These are phyloP conservation scores for Hanseniaspora uvarum DNA, from an alignment of 1,139 yeast genomes.

Conservation along the genomic window DNA sequence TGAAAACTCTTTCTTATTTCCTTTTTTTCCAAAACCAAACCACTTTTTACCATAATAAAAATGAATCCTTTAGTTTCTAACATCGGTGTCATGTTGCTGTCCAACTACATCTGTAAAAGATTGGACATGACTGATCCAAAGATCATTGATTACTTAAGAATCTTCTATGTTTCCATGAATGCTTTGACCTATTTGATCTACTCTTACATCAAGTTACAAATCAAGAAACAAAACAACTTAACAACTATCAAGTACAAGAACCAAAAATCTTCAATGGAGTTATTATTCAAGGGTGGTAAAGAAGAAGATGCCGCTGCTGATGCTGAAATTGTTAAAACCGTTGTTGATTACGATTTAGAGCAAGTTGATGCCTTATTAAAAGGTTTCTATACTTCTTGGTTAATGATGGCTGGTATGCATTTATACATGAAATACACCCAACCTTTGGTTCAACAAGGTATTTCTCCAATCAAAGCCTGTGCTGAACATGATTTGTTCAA, in stretches of 20 bases:
- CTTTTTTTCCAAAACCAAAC: background rate
- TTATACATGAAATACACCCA: conserved; percentile 94
- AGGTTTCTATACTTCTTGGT: conserved; percentile 76
- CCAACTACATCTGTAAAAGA: conserved; percentile 92
- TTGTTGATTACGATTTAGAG: conserved; percentile 84
- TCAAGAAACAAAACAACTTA: conserved; percentile 71
- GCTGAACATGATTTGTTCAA: conserved; percentile 84
- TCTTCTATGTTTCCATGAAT: conserved; percentile 60
- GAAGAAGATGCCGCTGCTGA: conserved; percentile 45
- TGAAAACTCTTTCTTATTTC: too few species aligned
- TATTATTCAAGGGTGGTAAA: conserved; percentile 48
- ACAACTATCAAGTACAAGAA: conserved; percentile 86
- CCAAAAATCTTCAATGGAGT: conserved; percentile 55
- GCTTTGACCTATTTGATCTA: conserved; percentile 55
- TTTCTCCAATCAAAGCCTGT: conserved; percentile 82
- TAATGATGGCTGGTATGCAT: conserved; percentile 99
- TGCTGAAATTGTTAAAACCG: conserved; percentile 59
- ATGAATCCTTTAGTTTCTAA: conserved; percentile 86
- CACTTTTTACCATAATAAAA: background rate
- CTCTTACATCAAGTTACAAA: conserved; percentile 49
- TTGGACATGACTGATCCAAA: conserved; percentile 82
- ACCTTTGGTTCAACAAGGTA: conserved; percentile 90
- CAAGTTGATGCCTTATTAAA: conserved; percentile 73
- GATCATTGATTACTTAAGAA: conserved; percentile 66
- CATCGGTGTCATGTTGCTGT: conserved; percentile 81